Conservation (phyloP, 177 flowering plant genomes). For the Telopea speciosissima region DNA sequence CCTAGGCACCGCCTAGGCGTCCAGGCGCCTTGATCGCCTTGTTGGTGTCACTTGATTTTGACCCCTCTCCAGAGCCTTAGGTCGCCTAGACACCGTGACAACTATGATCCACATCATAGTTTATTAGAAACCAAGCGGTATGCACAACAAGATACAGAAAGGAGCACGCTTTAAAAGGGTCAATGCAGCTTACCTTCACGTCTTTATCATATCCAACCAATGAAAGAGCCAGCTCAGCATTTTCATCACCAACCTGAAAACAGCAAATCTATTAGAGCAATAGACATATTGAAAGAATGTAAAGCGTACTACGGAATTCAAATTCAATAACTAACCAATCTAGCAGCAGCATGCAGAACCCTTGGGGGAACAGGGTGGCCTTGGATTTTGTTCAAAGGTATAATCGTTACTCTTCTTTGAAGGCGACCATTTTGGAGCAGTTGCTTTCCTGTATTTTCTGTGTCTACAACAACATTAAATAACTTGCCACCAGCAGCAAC, state of each 20-base stretch:
- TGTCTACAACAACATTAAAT: constrained; percentile 91
- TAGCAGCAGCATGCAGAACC: constrained; percentile 63
- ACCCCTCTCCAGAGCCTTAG: too few species aligned
- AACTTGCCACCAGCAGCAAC: constrained; percentile 95
- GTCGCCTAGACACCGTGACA: too few species aligned
- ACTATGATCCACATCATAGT: neutral
- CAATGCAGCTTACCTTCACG: constrained; percentile 46
- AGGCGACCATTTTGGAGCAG: constrained; percentile 83
- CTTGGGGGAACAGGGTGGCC: constrained; percentile 42
- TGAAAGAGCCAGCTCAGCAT: constrained; percentile 87
- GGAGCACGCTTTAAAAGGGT: neutral
- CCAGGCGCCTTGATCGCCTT: too few species aligned
- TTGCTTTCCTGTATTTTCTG: constrained; percentile 85
- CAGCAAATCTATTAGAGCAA: constrained; percentile 1
- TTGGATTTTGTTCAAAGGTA: constrained; percentile 90
- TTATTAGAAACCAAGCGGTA: neutral
- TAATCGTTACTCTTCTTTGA: constrained; percentile 84
- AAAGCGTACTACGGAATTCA: neutral
- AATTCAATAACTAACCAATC: constrained; percentile 47
- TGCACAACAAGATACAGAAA: neutral
- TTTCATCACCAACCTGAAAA: constrained; percentile 81
- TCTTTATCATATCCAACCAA: constrained; percentile 88
- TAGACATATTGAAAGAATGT: neutral
- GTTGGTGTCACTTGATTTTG: too few species aligned
- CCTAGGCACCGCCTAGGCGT: too few species aligned